Conservation (phyloP, 2,329 filamentous ascomycete genomes). For the Colletotrichum sp. region DNA sequence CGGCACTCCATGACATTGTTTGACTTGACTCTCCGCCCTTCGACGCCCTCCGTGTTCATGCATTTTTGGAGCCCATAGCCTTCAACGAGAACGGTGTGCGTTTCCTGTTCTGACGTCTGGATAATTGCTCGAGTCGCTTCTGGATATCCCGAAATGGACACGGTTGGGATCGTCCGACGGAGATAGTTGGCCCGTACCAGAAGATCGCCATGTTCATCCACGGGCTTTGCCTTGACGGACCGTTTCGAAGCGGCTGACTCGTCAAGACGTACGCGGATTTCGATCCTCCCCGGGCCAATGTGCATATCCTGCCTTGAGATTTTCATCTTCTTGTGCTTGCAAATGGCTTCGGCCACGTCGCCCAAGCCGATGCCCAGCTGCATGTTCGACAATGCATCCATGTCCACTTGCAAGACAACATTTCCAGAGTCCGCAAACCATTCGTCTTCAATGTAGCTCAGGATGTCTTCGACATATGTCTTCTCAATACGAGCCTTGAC, state of each 20-base stretch:
- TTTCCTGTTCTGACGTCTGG: constrained; percentile 74
- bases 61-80: constrained; percentile 89
- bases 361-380: constrained; percentile 77
- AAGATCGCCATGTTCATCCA: constrained; percentile 51
- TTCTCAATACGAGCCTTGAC: constrained; percentile 96
- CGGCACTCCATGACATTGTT: constrained; percentile 92
- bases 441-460: constrained; percentile 83
- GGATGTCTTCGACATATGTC: constrained; percentile 83
- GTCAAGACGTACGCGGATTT: constrained; percentile 71
- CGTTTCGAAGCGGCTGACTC: constrained; percentile 54
- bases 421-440: constrained; percentile 81
- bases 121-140: constrained; percentile 88
- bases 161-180: constrained; percentile 78
- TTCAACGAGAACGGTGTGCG: constrained; percentile 83
- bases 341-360: constrained; percentile 80
- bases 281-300: constrained; percentile 67
- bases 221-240: constrained; percentile 49
- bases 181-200: constrained; percentile 84
- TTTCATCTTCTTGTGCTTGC: constrained; percentile 83
- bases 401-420: constrained; percentile 83
- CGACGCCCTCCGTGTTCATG: constrained; percentile 92
- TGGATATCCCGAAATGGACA: constrained; percentile 90
- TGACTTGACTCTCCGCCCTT: constrained; percentile 74
- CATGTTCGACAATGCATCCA: constrained; percentile 77
- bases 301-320: constrained; percentile 69